Conservation (phyloP, 805 yeast species). For the Lipomyces spencermartinsiae region DNA sequence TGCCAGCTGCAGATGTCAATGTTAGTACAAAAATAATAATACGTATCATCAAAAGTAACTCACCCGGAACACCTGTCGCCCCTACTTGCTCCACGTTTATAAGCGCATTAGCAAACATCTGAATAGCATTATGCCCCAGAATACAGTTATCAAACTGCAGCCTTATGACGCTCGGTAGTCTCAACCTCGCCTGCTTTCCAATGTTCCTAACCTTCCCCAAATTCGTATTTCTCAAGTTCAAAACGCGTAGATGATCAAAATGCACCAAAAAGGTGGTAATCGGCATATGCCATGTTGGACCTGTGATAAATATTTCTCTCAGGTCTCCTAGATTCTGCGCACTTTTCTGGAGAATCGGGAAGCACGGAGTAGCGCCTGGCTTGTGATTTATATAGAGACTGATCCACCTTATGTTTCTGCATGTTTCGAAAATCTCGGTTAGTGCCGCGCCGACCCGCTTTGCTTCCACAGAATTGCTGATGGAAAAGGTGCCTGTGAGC, state of each 20-base stretch:
- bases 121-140: neutral
- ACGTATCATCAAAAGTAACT: neutral
- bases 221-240: slow-evolving; percentile 1
- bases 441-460: neutral
- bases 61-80: neutral
- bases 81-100: neutral
- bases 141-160: neutral
- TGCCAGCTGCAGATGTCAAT: neutral
- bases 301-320: neutral
- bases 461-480: neutral
- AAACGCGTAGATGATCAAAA: neutral
- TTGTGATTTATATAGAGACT: neutral
- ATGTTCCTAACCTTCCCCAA: neutral
- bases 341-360: neutral
- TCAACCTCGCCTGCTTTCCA: slow-evolving; percentile 7
- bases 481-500: neutral
- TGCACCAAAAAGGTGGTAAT: neutral
- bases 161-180: neutral
- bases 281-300: neutral
- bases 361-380: neutral
- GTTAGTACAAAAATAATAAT: neutral
- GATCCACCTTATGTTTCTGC: neutral
- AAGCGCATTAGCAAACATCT: slow-evolving; percentile 1
- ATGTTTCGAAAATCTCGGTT: slow-evolving; percentile 1
- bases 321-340: neutral